phyloP scores from a whole-genome alignment of 352 stramenopile genomes.

The Phytophthora sansomeana region DNA sequence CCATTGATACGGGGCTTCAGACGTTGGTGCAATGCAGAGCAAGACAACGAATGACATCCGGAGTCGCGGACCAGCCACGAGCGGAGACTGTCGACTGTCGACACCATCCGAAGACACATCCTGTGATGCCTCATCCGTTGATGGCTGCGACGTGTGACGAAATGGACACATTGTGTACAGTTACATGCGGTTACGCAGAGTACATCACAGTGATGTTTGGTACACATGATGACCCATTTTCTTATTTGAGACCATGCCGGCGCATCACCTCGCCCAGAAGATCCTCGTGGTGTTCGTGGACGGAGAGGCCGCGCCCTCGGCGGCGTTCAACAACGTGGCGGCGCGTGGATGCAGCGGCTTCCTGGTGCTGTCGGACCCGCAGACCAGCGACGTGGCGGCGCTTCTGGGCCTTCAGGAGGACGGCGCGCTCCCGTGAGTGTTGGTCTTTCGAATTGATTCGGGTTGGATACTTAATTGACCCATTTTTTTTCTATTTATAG shows the following conservation, averaged over 20 bases:
- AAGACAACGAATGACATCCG: slow-evolving; percentile 17
- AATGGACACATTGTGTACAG: slow-evolving; percentile 10
- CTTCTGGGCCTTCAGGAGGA: slow-evolving; percentile 47
- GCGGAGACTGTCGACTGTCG: slow-evolving; percentile 14
- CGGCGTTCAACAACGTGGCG: slow-evolving; percentile 53
- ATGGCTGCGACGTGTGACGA: slow-evolving; percentile 19
- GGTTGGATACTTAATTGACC: not conserved
- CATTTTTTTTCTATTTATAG: slow-evolving; percentile 36
- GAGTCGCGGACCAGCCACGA: slow-evolving; percentile 1
- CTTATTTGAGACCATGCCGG: slow-evolving; percentile 32
- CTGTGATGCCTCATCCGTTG: slow-evolving; percentile 9
- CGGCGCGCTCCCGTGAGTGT: slow-evolving; percentile 37
- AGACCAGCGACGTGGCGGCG: slow-evolving; percentile 33
- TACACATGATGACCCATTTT: slow-evolving; percentile 5
- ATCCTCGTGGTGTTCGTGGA: slow-evolving; percentile 66
- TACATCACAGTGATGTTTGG: not conserved
- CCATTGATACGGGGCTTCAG: slow-evolving; percentile 14
- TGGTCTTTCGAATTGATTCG: not conserved
- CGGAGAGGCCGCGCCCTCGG: slow-evolving; percentile 12
- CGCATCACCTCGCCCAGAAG: slow-evolving; percentile 53
- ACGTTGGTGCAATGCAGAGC: slow-evolving; percentile 8
- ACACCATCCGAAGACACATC: slow-evolving; percentile 19
- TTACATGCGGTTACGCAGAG: not conserved
- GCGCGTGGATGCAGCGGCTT: slow-evolving; percentile 60
- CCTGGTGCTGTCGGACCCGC: slow-evolving; percentile 50